Percentiles rank a stretch among this genome's conserved stretches.
Conservation (phyloP, 2,329 filamentous ascomycete species). For the Trichoderma guizhouense region DNA sequence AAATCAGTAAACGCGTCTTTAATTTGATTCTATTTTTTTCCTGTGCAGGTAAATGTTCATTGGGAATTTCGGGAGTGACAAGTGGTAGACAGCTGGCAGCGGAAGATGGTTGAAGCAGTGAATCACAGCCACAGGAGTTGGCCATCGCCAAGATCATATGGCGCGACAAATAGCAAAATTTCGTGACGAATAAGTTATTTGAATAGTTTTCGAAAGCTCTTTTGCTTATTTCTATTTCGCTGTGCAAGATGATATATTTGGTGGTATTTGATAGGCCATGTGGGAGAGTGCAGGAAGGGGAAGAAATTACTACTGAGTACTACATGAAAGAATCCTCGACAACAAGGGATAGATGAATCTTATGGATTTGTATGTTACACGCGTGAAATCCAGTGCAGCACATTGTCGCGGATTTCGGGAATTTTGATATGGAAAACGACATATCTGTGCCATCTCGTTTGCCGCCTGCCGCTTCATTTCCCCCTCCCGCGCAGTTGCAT, state of each 20-base stretch:
- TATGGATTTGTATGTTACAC: background rate
- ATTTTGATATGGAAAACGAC: background rate
- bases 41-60: background rate
- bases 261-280: background rate
- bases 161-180: background rate
- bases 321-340: background rate
- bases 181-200: background rate
- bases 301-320: background rate
- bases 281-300: background rate
- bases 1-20: constrained; percentile 16
- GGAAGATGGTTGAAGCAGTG: background rate
- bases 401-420: background rate
- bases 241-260: background rate
- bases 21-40: background rate
- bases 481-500: background rate
- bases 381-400: background rate
- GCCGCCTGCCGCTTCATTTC: background rate
- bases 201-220: background rate
- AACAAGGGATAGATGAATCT: background rate
- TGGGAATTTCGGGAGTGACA: background rate
- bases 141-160: background rate
- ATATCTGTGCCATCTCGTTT: background rate
- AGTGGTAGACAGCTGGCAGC: constrained; percentile 6
- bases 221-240: background rate
- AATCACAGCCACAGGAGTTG: background rate